phyloP scores from a whole-genome alignment of 129 eudicot genomes.

The Chrysanthemum lavandulifolium region DNA sequence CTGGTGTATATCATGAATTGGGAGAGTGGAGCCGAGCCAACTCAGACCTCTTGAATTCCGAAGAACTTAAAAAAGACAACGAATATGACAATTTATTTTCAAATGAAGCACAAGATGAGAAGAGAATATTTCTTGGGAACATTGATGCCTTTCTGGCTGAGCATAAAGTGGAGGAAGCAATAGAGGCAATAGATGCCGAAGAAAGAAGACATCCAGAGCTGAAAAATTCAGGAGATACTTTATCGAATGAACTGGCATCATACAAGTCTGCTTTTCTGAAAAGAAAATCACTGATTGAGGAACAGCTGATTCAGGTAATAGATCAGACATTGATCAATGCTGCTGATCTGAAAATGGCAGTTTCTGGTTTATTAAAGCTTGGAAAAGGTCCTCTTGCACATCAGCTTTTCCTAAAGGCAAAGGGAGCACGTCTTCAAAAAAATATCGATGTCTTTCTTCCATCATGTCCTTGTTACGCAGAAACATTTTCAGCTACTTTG shows the following conservation, averaged over 20 bases:
- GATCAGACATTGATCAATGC: conserved; percentile 61
- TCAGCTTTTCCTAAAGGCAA: conserved; percentile 73
- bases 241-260: conserved; percentile 47
- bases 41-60: conserved; percentile 38
- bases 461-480: conserved; percentile 80
- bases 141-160: conserved; percentile 77
- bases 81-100: conserved; percentile 29
- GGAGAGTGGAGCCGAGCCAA: conserved; percentile 59
- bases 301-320: conserved; percentile 57
- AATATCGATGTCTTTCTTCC: conserved; percentile 76
- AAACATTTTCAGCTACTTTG: conserved; percentile 81
- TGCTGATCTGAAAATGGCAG: conserved; percentile 63
- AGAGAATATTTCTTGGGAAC: conserved; percentile 48
- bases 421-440: conserved; percentile 66
- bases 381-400: conserved; percentile 86
- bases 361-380: conserved; percentile 65
- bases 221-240: conserved; percentile 45
- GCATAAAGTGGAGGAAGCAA: conserved; percentile 76
- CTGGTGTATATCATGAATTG: conserved; percentile 68
- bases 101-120: conserved; percentile 46
- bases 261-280: conserved; percentile 55
- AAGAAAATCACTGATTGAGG: conserved; percentile 61
- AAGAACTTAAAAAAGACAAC: conserved; percentile 37
- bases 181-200: conserved; percentile 66
- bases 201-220: conserved; percentile 68